A percentile compares a stretch with the other conserved stretches of the same genome.
phyloP scores from a whole-genome alignment of 2,329 filamentous ascomycete species.

The Aspergillus ochraceoroseus region DNA sequence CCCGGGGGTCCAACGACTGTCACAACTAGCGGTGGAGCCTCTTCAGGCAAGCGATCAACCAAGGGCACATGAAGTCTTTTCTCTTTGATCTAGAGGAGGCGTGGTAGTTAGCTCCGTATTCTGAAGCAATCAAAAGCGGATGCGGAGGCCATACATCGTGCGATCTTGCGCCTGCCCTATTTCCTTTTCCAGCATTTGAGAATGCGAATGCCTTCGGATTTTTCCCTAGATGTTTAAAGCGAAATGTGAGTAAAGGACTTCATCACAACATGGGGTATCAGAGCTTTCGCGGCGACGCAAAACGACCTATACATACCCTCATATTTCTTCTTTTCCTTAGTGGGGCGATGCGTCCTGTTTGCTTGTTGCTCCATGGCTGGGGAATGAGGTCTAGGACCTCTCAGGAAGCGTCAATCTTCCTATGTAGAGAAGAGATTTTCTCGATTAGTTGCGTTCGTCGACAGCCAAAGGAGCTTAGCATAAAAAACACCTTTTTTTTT shows the following conservation, averaged over 20 bases:
- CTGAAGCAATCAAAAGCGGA: background rate
- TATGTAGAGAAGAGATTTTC: background rate
- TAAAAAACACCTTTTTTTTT: constrained; percentile 10
- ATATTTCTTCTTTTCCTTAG: constrained; percentile 82
- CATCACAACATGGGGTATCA: background rate
- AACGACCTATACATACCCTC: constrained; percentile 48
- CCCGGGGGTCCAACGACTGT: constrained; percentile 92
- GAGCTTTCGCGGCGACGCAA: background rate
- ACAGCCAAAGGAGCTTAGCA: constrained; percentile 5
- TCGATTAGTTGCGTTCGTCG: constrained; percentile 1
- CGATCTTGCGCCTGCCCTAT: constrained; percentile 58
- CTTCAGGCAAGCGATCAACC: constrained; percentile 91
- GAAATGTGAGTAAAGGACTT: background rate
- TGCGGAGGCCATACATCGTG: constrained; percentile 47
- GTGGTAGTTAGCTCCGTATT: constrained; percentile 16
- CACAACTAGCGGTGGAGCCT: constrained; percentile 88
- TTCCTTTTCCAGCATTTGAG: constrained; percentile 72
- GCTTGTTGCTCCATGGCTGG: constrained; percentile 70
- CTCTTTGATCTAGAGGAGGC: constrained; percentile 69
- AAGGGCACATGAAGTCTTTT: constrained; percentile 94
- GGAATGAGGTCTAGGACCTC: constrained; percentile 29
- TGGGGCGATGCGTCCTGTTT: constrained; percentile 78
- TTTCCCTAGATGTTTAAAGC: constrained; percentile 48
- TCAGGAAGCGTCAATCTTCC: constrained; percentile 13
- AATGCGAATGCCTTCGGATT: constrained; percentile 92